Conservation (phyloP, 2,329 filamentous ascomycete species). For the Kalaharituber pfeilii region DNA sequence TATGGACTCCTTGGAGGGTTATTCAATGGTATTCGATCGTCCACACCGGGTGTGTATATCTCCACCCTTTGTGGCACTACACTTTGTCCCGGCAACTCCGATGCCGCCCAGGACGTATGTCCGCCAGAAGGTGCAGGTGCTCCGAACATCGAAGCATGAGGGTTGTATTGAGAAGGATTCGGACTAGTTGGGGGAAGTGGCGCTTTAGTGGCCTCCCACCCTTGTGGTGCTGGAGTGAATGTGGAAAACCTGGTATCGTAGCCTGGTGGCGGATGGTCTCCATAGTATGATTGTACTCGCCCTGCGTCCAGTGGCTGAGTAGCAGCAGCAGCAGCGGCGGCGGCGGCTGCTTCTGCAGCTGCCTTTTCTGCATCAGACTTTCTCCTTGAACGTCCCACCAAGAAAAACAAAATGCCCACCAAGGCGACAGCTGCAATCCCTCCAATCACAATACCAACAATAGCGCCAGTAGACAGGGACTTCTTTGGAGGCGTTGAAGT, state of each 20-base stretch:
- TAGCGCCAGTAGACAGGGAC: conserved; percentile 31
- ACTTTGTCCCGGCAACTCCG: neutral
- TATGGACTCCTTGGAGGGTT: neutral
- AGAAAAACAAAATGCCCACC: conserved; percentile 29
- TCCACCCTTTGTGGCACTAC: neutral
- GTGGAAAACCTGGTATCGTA: neutral
- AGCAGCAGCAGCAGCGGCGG: neutral
- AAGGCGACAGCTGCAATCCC: conserved; percentile 32
- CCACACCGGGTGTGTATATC: neutral
- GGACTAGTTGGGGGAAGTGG: neutral
- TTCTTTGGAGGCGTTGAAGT: neutral
- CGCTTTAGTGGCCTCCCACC: neutral
- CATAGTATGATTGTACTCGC: neutral
- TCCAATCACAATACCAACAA: conserved; percentile 43
- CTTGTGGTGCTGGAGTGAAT: neutral
- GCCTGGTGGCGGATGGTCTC: neutral
- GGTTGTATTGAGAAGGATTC: neutral
- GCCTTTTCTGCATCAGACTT: conserved; percentile 1
- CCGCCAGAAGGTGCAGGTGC: neutral
- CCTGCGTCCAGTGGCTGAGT: neutral
- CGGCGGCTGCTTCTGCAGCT: neutral
- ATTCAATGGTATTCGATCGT: neutral
- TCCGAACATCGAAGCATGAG: neutral
- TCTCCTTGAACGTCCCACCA: neutral
- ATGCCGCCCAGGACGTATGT: neutral